phyloP scores from a whole-genome alignment of 2,329 filamentous ascomycete genomes.

The Neonectria faginata region DNA sequence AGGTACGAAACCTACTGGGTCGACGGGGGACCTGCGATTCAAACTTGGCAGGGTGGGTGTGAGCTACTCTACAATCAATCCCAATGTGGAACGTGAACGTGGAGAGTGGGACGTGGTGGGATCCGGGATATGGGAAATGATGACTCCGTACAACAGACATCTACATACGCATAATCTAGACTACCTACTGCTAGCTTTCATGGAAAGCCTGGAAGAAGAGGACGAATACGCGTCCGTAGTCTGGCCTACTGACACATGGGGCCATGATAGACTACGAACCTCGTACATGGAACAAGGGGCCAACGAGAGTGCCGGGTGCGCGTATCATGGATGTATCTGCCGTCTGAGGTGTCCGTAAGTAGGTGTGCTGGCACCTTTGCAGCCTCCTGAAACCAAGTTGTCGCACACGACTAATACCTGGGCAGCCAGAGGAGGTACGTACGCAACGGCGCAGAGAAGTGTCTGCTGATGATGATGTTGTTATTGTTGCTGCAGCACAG shows the following conservation, averaged over 20 bases:
- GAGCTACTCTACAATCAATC: neutral
- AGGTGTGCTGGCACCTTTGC: slow-evolving; percentile 29
- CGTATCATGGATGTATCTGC: neutral
- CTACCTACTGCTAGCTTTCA: too few species aligned
- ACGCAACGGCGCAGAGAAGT: slow-evolving; percentile 10
- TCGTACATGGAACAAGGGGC: slow-evolving; percentile 20
- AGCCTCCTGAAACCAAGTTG: slow-evolving; percentile 36
- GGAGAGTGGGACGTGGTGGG: slow-evolving; percentile 10
- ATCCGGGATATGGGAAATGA: slow-evolving; percentile 15
- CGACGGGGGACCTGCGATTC: too few species aligned
- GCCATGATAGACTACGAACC: neutral
- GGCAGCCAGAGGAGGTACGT: neutral
- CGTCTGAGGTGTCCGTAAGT: slow-evolving; percentile 20
- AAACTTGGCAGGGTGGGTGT: neutral
- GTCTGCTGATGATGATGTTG: neutral
- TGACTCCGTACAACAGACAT: too few species aligned
- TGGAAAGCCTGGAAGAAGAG: too few species aligned
- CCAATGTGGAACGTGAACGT: slow-evolving; percentile 8
- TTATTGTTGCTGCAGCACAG: neutral
- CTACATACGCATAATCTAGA: too few species aligned
- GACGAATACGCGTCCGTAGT: too few species aligned
- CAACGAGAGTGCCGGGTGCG: slow-evolving; percentile 15
- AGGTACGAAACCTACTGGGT: neutral
- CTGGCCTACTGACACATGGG: too few species aligned
- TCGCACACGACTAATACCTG: slow-evolving; percentile 28